Evolutionary conservation across 202 grass and related monocot genomes (phyloP), one percentile per base, ranked within the genome.

Genomic region (Setaria italica): DNA sequence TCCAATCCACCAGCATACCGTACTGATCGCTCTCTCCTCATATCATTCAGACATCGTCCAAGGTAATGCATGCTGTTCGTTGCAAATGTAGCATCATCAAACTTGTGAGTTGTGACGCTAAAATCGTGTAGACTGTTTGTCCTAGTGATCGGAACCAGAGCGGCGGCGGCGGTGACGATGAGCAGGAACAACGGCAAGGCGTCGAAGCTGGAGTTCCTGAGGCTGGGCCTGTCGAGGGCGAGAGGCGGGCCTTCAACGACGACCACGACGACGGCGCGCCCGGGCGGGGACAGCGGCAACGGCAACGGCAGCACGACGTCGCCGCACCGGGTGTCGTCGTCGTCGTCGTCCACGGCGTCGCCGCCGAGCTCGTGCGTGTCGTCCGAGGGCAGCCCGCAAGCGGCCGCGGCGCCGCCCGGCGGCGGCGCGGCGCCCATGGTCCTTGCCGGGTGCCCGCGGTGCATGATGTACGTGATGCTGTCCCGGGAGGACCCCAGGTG

Each of bases 381-480:
- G 17, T 97, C 94, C 10, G 94, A 97, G 67, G 94, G 90, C 57
- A 85, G 88, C 87, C 92, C 88, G 10, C 85, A 94, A 11, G 85
- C 73, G 34, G 88, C 51, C 39, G 63, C 34, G 16, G 64, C 72
- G 0, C 64, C n/a, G 32, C 9, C 25, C 5, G 35, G 37, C 70
- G 83, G 83, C 66, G 60, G 84, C 37, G 78, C 81, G 19, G 53
- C 76, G 70, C 15, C 94, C 47, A 94, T 94, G 90, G 81, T 97
- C 9, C 80, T 97, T 33, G 92, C 90, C 7, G 94, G 94, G 50
- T 97, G 94, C 88, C 92, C 94, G 0, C 85, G 92, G 73, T 97
- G 94, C 90, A 91, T 97, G 83, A 92, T 97, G 92, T 97, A 97
- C 71, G 94, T 97, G 80, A 97, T 97, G 94, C 90, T 97, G 42